Evolutionary conservation across 1,139 yeast species (phyloP).

Genomic region (Yamadazyma siamensis): DNA sequence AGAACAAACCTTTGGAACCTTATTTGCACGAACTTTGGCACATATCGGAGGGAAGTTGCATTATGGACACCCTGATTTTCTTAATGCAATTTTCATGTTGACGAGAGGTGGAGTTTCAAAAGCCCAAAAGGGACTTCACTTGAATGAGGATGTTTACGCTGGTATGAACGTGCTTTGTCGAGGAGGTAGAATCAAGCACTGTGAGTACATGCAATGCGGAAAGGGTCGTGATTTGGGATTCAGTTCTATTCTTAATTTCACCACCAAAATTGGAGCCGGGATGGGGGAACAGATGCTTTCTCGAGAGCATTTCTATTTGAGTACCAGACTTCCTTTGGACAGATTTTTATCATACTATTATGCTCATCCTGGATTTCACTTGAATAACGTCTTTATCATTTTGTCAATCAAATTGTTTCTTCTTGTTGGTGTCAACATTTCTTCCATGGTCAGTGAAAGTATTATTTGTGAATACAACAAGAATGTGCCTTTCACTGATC

Average conservation of each 20-base stretch:
- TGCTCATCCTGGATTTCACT: constrained; percentile 57
- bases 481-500: constrained; percentile 46
- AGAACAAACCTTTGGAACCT: constrained; percentile 56
- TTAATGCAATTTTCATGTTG: constrained; percentile 48
- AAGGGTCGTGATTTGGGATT: constrained; percentile 57
- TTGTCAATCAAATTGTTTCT: constrained; percentile 46
- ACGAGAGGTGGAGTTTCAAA: constrained; percentile 57
- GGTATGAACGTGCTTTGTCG: constrained; percentile 52
- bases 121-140: constrained; percentile 52
- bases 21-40: constrained; percentile 53
- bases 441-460: constrained; percentile 44
- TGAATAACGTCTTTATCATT: constrained; percentile 50
- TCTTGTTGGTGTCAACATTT: constrained; percentile 44
- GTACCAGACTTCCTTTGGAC: constrained; percentile 48
- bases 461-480: constrained; percentile 45
- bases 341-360: constrained; percentile 51
- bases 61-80: constrained; percentile 56
- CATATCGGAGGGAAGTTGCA: constrained; percentile 55
- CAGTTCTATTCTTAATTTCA: constrained; percentile 51
- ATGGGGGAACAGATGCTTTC: constrained; percentile 59
- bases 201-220: constrained; percentile 57
- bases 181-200: constrained; percentile 55
- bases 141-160: constrained; percentile 56
- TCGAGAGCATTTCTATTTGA: constrained; percentile 49
- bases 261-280: constrained; percentile 56